Percentiles rank a stretch among this genome's conserved stretches.
Conservation (phyloP, 495 filamentous ascomycete species). For the Lophiostoma macrostomum region DNA sequence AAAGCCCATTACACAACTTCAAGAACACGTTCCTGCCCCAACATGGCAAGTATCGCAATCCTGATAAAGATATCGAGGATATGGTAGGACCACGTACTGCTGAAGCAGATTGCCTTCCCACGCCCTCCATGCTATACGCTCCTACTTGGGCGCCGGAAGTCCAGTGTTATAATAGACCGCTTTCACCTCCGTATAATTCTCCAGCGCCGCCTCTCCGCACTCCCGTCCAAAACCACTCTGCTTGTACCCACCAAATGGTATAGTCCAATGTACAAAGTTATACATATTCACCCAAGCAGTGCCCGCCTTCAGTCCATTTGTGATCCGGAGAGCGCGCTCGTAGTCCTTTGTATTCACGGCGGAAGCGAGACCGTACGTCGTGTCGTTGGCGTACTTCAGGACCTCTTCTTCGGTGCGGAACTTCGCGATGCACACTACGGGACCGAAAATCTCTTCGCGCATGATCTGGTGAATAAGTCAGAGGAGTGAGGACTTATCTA, state of each 20-base stretch:
- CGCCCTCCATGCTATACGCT: no score
- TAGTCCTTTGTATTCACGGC: conserved; percentile 1
- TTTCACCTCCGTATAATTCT: conserved; percentile 64
- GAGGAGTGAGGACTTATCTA: no score
- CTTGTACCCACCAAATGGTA: conserved; percentile 90
- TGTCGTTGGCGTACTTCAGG: conserved; percentile 35
- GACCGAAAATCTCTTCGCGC: conserved; percentile 39
- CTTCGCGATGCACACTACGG: conserved; percentile 34
- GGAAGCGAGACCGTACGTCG: conserved; percentile 25
- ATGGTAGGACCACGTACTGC: no score
- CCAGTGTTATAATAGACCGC: conserved; percentile 22
- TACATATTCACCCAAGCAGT: not conserved
- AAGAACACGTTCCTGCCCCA: no score
- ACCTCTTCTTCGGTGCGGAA: conserved; percentile 40
- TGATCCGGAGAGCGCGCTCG: not conserved
- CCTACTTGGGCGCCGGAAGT: not conserved
- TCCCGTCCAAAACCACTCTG: conserved; percentile 88
- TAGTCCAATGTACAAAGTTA: conserved; percentile 38
- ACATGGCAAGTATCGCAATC: no score
- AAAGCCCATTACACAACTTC: no score
- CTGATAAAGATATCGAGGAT: no score
- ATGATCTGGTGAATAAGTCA: no score
- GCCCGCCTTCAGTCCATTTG: not conserved
- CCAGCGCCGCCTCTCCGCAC: conserved; percentile 77
- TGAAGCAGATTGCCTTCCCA: no score